Evolutionary conservation across 176 grass and related monocot species (phyloP).

Genomic region (Dactylis glomerata): DNA sequence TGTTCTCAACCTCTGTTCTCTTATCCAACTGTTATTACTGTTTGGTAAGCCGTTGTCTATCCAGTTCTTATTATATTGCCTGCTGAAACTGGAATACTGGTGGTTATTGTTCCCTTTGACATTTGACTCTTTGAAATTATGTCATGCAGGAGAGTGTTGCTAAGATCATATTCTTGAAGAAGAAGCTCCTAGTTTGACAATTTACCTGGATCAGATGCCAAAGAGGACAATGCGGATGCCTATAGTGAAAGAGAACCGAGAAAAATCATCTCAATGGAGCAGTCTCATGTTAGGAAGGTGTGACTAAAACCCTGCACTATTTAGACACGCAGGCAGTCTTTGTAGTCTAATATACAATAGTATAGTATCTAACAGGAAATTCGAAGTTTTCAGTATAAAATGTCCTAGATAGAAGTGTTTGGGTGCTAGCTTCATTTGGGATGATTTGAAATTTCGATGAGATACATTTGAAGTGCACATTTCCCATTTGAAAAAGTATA

Average conservation of each 20-base stretch:
- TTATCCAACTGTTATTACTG: background rate
- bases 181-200: background rate
- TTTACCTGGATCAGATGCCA: background rate
- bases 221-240: background rate
- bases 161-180: conserved; percentile 1
- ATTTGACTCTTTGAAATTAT: conserved; percentile 14
- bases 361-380: background rate
- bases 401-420: background rate
- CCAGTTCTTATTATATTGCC: background rate
- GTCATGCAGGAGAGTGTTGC: conserved; percentile 2
- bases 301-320: background rate
- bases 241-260: background rate
- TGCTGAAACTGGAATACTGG: background rate
- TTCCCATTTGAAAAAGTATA: background rate
- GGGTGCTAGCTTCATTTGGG: background rate
- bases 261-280: background rate
- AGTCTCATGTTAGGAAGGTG: background rate
- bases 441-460: background rate
- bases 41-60: background rate
- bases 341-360: conserved; percentile 6
- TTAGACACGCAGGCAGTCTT: background rate
- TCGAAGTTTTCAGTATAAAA: background rate
- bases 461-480: background rate
- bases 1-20: background rate
- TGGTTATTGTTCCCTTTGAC: background rate